Evolutionary conservation across 768 basidiomycete genomes (phyloP).

Genomic region (Amanita rimosa): DNA sequence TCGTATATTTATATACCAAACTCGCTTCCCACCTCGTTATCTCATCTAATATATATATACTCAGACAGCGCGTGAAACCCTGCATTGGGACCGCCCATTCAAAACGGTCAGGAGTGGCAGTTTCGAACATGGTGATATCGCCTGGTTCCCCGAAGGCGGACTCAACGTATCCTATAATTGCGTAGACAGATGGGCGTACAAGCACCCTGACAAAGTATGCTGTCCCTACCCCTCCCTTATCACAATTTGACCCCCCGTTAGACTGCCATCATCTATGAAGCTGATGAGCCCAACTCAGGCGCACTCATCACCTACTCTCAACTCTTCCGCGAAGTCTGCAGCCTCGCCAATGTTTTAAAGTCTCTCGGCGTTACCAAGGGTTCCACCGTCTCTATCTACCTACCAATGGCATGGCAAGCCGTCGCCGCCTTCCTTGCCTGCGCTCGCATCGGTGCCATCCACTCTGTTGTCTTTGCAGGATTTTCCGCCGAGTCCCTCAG

Average conservation of each 20-base stretch:
- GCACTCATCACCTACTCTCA: conserved; percentile 69
- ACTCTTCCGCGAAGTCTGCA: conserved; percentile 83
- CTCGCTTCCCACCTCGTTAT: no score
- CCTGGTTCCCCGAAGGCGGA: conserved; percentile 94
- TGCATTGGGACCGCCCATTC: conserved; percentile 89
- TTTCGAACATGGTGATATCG: conserved; percentile 79
- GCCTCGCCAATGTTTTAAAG: conserved; percentile 87
- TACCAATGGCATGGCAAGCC: conserved; percentile 94
- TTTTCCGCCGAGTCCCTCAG: conserved; percentile 93
- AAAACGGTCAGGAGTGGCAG: conserved; percentile 73
- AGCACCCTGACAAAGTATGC: conserved; percentile 67
- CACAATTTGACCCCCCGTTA: conserved; percentile 15
- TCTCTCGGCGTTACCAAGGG: conserved; percentile 88
- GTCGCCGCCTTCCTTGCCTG: conserved; percentile 96
- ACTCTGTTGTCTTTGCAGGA: conserved; percentile 96
- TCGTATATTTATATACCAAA: no score
- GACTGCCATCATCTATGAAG: conserved; percentile 97
- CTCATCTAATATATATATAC: background rate
- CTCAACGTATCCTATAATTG: conserved; percentile 96
- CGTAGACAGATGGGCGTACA: conserved; percentile 93
- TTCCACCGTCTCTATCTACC: conserved; percentile 86
- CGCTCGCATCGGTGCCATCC: conserved; percentile 91
- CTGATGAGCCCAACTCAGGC: conserved; percentile 84
- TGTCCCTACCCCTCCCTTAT: background rate
- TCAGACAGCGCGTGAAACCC: conserved; percentile 59